Evolutionary conservation across 306 rosid genomes (phyloP), one percentile per base, ranked within the genome.

Genomic region (Pachyrhizus erosus): DNA sequence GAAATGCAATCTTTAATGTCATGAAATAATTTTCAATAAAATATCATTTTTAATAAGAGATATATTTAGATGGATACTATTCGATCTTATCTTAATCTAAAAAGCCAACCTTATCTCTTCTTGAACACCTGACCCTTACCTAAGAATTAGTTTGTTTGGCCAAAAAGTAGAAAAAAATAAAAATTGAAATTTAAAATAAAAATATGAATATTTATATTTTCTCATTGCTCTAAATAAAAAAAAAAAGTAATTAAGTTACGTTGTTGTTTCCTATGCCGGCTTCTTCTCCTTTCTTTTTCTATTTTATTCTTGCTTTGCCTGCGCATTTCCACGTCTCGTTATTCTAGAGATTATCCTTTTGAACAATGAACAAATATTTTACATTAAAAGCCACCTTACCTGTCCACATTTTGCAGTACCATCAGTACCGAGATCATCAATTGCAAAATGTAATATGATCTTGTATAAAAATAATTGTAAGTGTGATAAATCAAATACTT

Each of bases 241-340:
- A 37, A 37, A 7, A 1, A 8, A 57, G 15, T 57, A 6, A 57
- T 4, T 4, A 58, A 58, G 33, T 24, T 58, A 12, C 3, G 17
- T 57, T 24, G 62, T 18, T 51, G 20, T 12, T 51, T 51, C 61
- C 20, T 74, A 4, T 67, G 78, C 79, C 52, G 79, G 79, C 79
- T 20, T 55, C 52, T 54, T 52, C 17, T 5, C 20, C 0, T 21
- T 37, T 21, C 23, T 75, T 29, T 29, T 29, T 9, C 27, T 17
- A 29, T 69, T 71, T 11, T 2, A 27, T 75, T 54, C 23, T 5
- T 2, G 1, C 0, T 37, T n/a, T 6, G 9, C n/a, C 37, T 72
- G 5, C 37, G 64, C 64, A 8, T 73, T 54, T 55, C 51, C 17
- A 21, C 15, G 4, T 29, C 15, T 8, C 24, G 1, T 23, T 75